Evolutionary conservation across 805 yeast genomes (phyloP).

Genomic region (Metschnikowia kunwiensis): DNA sequence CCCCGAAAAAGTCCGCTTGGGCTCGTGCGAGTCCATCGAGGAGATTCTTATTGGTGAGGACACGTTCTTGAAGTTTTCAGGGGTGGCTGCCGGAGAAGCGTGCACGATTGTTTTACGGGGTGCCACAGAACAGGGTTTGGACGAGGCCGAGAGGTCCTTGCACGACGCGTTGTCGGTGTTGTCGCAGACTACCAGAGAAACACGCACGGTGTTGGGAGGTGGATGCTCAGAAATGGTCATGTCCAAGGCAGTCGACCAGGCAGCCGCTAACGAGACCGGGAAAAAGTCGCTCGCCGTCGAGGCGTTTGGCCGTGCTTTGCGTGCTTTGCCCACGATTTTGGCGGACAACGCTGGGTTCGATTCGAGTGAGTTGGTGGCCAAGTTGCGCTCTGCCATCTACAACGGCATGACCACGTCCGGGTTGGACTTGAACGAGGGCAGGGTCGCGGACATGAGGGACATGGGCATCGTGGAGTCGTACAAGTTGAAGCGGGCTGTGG

Average conservation of each 20-base stretch:
- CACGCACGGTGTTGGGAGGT: constrained; percentile 90
- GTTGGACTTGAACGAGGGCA: constrained; percentile 79
- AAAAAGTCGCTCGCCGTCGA: constrained; percentile 93
- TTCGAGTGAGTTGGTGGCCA: constrained; percentile 86
- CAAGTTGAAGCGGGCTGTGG: constrained; percentile 91
- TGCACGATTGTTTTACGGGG: constrained; percentile 89
- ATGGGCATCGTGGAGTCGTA: constrained; percentile 89
- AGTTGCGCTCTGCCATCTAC: constrained; percentile 85
- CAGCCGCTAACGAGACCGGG: constrained; percentile 88
- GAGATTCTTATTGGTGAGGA: constrained; percentile 94
- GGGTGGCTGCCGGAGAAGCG: constrained; percentile 92
- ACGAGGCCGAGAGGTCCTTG: constrained; percentile 51
- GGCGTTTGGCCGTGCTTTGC: constrained; percentile 87
- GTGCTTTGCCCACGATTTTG: constrained; percentile 91
- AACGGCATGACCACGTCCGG: constrained; percentile 92
- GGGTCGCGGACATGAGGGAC: constrained; percentile 90
- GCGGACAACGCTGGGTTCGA: constrained; percentile 98
- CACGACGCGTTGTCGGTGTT: constrained; percentile 96
- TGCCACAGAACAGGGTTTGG: constrained; percentile 46
- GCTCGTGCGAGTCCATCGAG: constrained; percentile 85
- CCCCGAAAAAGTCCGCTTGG: constrained; percentile 82
- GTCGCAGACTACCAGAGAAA: constrained; percentile 90
- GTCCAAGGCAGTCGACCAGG: constrained; percentile 94
- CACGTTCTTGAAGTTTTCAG: constrained; percentile 85
- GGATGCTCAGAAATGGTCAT: constrained; percentile 88